Evolutionary conservation across 139 green algal species (phyloP), one percentile per base, ranked within the genome.

Genomic region (Picochlorum sp.): DNA sequence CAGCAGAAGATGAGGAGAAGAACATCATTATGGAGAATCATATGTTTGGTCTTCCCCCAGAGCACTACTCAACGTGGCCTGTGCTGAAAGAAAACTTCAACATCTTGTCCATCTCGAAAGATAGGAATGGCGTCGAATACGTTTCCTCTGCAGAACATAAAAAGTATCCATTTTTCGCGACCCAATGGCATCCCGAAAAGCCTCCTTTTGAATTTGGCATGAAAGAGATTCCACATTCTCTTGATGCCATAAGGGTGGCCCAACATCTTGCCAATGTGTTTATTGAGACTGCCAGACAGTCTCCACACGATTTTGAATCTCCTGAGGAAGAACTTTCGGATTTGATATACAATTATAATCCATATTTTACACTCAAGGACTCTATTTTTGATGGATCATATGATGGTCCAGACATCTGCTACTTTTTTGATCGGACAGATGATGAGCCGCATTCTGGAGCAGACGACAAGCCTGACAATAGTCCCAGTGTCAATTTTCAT

Each of bases 161-260:
- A 69, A 79, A 75, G 52, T 92, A 90, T 63, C 86, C 86, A 28
- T 94, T 94, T 78, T 85, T 81, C 26, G 86, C 76, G 65, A 82
- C 78, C 5, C 85, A 92, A 71, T 92, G 86, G 86, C 86, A 92
- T 78, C 86, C 86, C 3, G 86, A 93, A 80, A 93, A 92, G 78
- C 85, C 86, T 18, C 84, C 85, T 14, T 90, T 70, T 56, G 86
- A 93, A 72, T 93, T 93, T 78, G 79, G 77, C 64, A 85, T 88
- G 73, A 37, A 72, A 6, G 78, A 85, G 56, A 76, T 88, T 34
- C 86, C 86, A 0, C 85, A 93, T 80, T 73, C 67, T 11, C 63
- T 84, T n/a, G 80, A 92, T 45, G 83, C 83, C 9, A 80, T 93
- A 51, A 70, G 50, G 18, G 80, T 85, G 32, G 69, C 49, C 1